These are phyloP conservation scores for Phaseolus lunatus DNA, from an alignment of 306 rosid genomes.

Conservation along the genomic window DNA sequence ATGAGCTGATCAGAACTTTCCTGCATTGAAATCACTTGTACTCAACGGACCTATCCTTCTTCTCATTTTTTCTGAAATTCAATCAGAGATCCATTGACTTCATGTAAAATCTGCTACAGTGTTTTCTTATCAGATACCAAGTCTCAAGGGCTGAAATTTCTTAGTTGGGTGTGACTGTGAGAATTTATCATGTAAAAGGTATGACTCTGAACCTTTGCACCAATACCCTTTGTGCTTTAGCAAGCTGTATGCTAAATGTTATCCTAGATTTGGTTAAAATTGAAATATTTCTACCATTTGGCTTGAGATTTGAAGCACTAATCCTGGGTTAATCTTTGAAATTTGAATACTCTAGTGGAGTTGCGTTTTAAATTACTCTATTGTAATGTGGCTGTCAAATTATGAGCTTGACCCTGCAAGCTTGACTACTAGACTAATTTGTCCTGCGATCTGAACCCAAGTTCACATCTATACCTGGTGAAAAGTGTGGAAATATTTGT, in stretches of 20 bases:
- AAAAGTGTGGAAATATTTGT: conserved; percentile 11
- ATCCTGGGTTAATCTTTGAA: conserved; percentile 5
- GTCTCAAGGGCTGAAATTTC: conserved; percentile 42
- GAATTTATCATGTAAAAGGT: conserved; percentile 43
- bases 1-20: conserved; percentile 48
- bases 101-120: conserved; percentile 31
- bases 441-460: background rate
- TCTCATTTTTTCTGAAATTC: conserved; percentile 6
- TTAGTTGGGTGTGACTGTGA: conserved; percentile 17
- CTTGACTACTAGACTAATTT: conserved; percentile 28
- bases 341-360: conserved; percentile 12
- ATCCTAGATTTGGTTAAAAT: conserved; percentile 25
- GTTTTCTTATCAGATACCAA: conserved; percentile 15
- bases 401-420: conserved; percentile 31
- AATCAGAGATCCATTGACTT: conserved; percentile 26
- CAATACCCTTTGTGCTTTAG: conserved; percentile 6
- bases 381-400: conserved; percentile 10
- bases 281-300: conserved; percentile 11
- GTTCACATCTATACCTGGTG: conserved; percentile 5
- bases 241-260: conserved; percentile 37
- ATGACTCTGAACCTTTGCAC: conserved; percentile 35
- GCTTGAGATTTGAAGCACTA: conserved; percentile 3
- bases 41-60: conserved; percentile 16
- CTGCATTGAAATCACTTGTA: background rate
- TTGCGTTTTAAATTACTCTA: conserved; percentile 24